Conservation (phyloP, 2,329 filamentous ascomycete genomes). For the Colletotrichum cuscutae region DNA sequence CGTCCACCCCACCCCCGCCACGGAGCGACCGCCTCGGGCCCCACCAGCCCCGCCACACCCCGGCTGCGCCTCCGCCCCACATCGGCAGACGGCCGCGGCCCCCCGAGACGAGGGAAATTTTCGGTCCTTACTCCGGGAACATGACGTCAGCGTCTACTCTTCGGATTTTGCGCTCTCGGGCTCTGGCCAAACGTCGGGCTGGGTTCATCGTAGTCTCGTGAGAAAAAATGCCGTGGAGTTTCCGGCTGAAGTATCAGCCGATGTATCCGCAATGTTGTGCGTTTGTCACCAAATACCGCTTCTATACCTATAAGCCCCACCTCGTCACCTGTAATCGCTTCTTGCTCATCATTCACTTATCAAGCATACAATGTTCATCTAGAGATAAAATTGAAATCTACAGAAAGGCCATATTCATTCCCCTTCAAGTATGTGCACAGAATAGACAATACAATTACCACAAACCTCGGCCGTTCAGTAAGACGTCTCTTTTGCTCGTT, state of each 20-base stretch:
- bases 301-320: background rate
- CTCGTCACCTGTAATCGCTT: background rate
- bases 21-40: no score
- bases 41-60: no score
- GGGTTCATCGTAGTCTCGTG: background rate
- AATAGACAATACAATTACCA: conserved; percentile 32
- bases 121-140: background rate
- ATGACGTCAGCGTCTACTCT: background rate
- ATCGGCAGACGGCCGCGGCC: background rate
- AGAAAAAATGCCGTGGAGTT: background rate
- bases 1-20: background rate
- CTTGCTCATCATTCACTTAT: background rate
- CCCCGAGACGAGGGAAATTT: no score
- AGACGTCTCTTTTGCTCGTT: background rate
- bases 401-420: background rate
- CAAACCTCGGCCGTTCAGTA: conserved; percentile 24
- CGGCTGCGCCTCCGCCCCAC: background rate
- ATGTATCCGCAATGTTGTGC: background rate
- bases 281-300: background rate
- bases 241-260: background rate
- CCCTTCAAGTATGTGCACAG: conserved; percentile 10
- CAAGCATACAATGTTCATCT: background rate
- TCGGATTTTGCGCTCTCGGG: background rate
- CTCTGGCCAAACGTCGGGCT: background rate
- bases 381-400: background rate